Evolutionary conservation across 805 yeast species (phyloP), one percentile per base, ranked within the genome.

Genomic region (Lipomyces yamadae): DNA sequence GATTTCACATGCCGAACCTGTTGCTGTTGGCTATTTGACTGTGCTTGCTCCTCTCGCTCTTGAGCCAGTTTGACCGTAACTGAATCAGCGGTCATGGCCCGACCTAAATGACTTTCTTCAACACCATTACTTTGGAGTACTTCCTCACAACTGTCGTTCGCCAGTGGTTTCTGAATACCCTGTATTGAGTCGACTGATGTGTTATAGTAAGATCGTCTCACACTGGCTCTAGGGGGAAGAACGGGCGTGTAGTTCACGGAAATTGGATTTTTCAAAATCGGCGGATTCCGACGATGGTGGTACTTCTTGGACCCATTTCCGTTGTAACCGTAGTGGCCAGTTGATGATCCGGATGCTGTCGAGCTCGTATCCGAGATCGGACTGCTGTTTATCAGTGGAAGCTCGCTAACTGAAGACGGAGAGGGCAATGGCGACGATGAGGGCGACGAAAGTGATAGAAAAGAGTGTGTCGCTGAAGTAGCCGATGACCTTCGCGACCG

Each of bases 321-420:
- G 60, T 35, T 18, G 32, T 58, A 30, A 24, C n/a, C n/a, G 39
- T 34, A 42, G 54, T 58, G 15, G n/a, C 54, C 55, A 35, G 54
- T 53, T 4, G 37, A 48, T 24, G 56, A 58, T 32, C 35, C 42
- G 42, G 56, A 45, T n/a, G 57, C 56, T 24, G 61, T 30, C 8
- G 54, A 48, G 10, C 56, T 30, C 32, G 56, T 8, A 30, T 58
- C 58, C 11, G 61, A 42, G n/a, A 45, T 42, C 29, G 61, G 56
- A 37, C 61, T 50, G 24, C 61, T 58, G 56, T 24, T 24, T 45
- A 61, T 18, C 61, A 58, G 8, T 53, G 66, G 30, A 24, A 58
- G 13, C 53, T 55, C 39, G 52, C 24, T 50, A 35, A 10, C 24
- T 11, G 45, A 30, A 11, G 42, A 37, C 34, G 65, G 45, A 37